These are phyloP conservation scores for Acephala macrosclerotiorum DNA, from an alignment of 2,329 filamentous ascomycete species.

Conservation along the genomic window DNA sequence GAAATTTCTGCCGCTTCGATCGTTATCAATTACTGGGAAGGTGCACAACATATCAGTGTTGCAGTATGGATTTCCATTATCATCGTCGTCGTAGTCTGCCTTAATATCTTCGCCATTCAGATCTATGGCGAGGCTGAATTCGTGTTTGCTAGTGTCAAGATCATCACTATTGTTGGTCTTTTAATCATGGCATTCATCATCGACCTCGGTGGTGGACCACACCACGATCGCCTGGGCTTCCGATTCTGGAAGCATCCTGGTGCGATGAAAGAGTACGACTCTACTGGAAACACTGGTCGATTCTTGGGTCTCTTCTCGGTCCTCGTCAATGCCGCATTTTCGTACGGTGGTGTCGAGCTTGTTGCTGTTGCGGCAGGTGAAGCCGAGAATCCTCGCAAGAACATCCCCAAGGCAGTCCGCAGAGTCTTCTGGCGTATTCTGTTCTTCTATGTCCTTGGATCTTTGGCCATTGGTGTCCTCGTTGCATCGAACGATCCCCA, in stretches of 20 bases:
- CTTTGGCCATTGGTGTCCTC: slow-evolving; percentile 74
- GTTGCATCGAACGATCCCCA: slow-evolving; percentile 73
- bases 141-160: slow-evolving; percentile 63
- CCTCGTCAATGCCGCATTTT: slow-evolving; percentile 56
- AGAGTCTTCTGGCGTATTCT: slow-evolving; percentile 82
- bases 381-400: slow-evolving; percentile 71
- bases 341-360: slow-evolving; percentile 55
- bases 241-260: slow-evolving; percentile 73
- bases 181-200: slow-evolving; percentile 81
- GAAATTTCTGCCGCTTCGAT: slow-evolving; percentile 58
- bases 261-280: slow-evolving; percentile 71
- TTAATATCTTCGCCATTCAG: slow-evolving; percentile 65
- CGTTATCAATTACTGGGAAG: slow-evolving; percentile 57
- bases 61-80: slow-evolving; percentile 52
- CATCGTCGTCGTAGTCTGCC: slow-evolving; percentile 41
- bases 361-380: slow-evolving; percentile 66
- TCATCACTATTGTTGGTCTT: slow-evolving; percentile 68
- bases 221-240: slow-evolving; percentile 76
- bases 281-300: slow-evolving; percentile 67
- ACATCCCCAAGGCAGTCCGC: slow-evolving; percentile 78
- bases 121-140: slow-evolving; percentile 70
- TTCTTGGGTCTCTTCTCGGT: slow-evolving; percentile 72
- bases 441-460: slow-evolving; percentile 77
- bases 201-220: slow-evolving; percentile 84
- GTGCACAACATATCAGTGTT: slow-evolving; percentile 40